Conservation (phyloP, 2,329 filamentous ascomycete species). For the Aspergillus sp. region DNA sequence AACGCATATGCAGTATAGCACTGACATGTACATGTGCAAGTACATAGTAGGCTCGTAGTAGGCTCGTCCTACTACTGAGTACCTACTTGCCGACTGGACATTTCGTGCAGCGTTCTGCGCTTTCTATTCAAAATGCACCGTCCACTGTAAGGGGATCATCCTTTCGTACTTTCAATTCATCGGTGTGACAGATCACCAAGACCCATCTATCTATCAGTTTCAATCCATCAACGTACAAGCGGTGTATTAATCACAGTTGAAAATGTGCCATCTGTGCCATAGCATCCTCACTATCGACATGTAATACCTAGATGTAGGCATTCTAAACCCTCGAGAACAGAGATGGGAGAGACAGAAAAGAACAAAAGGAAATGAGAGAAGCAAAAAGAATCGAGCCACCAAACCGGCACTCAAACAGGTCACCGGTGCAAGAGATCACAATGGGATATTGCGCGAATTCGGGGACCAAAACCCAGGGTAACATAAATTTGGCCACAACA, state of each 20-base stretch:
- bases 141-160: neutral
- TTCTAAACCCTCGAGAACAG: neutral
- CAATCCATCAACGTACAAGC: neutral
- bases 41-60: neutral
- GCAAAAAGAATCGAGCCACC: constrained; percentile 16
- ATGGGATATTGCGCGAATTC: constrained; percentile 21
- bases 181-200: neutral
- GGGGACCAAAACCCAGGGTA: constrained; percentile 22
- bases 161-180: neutral
- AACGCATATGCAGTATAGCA: too few species aligned
- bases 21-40: neutral
- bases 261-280: neutral
- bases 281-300: neutral
- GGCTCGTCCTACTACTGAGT: too few species aligned
- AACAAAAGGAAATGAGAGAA: constrained; percentile 3
- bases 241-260: neutral
- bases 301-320: neutral
- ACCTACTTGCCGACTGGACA: too few species aligned
- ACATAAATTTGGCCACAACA: constrained; percentile 21
- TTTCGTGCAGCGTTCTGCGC: too few species aligned
- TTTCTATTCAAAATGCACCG: neutral
- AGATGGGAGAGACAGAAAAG: neutral
- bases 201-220: neutral
- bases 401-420: constrained; percentile 9
- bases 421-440: constrained; percentile 12